Evolutionary conservation across 768 basidiomycete species (phyloP), one percentile per base, ranked within the genome.

Genomic region (Tulasnella sp.): DNA sequence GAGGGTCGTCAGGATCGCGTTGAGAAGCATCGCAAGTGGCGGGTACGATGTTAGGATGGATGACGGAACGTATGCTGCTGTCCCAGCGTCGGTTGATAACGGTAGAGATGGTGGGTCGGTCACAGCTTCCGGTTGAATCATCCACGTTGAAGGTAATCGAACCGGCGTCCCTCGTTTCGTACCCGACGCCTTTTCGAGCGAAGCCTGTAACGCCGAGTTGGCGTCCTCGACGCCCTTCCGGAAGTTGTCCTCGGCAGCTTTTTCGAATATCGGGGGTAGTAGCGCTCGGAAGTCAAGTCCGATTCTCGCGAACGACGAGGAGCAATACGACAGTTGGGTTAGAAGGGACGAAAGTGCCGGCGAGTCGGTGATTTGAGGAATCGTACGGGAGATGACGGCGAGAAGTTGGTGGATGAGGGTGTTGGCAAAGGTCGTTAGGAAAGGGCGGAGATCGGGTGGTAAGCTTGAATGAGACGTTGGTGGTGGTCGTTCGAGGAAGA

Each of bases 251-350:
- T 88, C 83, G 15, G 95, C 91, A 1, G 93, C 92, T 69, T 86
- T 84, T 51, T 87, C 87, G 82, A 96, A 91, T 3, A 93, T 85
- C n/a, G 88, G 87, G 3, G 88, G 88, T 40, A 98, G 85, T 23
- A 92, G 84, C 0, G 87, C 84, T 42, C 91, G 89, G 84, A 99
- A 99, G 83, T 98, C 96, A 81, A 97, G 87, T 0, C 97, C 97
- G 20, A 97, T 88, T n/a, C 96, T 90, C 0, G 94, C 88, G 82
- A 98, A 98, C 0, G 96, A 95, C 23, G 91, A 90, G 10, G 95
- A 91, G 83, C 96, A 98, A 84, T 99, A 98, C 16, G 93, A 92
- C 69, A 99, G 88, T 81, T 99, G 97, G 0, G 96, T 97, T 78
- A 98, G 89, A 61, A 96, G 87, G 46, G 96, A 90, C 29, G 94